These are phyloP conservation scores for Trichoderma sp. DNA, from an alignment of 2,329 filamentous ascomycete species.

Conservation along the genomic window DNA sequence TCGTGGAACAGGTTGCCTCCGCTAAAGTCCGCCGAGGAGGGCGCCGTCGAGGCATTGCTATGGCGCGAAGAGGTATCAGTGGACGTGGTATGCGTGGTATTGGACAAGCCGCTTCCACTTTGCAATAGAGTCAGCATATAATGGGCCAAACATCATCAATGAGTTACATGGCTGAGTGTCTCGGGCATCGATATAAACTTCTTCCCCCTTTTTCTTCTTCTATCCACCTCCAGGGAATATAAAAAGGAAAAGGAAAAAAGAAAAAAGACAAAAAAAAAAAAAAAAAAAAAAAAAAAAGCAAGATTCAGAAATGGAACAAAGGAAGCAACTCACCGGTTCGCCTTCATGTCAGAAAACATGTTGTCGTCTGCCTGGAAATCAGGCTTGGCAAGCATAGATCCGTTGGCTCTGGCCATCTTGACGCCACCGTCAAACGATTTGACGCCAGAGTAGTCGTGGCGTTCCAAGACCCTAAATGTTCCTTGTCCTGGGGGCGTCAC, in stretches of 20 bases:
- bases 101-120: conserved; percentile 62
- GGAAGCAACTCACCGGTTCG: conserved; percentile 52
- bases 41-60: conserved; percentile 63
- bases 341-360: conserved; percentile 59
- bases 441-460: conserved; percentile 47
- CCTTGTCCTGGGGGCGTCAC: conserved; percentile 47
- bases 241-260: too few species aligned
- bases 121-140: conserved; percentile 40
- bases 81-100: conserved; percentile 61
- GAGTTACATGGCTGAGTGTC: not conserved
- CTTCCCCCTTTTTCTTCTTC: not conserved
- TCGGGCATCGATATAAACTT: not conserved
- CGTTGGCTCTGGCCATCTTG: conserved; percentile 44
- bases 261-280: too few species aligned
- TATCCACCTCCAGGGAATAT: not conserved
- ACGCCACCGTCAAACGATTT: conserved; percentile 56
- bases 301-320: not conserved
- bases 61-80: conserved; percentile 63
- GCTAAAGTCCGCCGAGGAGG: conserved; percentile 54
- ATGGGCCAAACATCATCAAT: not conserved
- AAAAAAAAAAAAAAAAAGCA: too few species aligned
- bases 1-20: conserved; percentile 33
- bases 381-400: conserved; percentile 40
- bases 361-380: conserved; percentile 53
- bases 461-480: conserved; percentile 62